Evolutionary conservation across 345 rosid genomes (phyloP).

Genomic region (Acer negundo): DNA sequence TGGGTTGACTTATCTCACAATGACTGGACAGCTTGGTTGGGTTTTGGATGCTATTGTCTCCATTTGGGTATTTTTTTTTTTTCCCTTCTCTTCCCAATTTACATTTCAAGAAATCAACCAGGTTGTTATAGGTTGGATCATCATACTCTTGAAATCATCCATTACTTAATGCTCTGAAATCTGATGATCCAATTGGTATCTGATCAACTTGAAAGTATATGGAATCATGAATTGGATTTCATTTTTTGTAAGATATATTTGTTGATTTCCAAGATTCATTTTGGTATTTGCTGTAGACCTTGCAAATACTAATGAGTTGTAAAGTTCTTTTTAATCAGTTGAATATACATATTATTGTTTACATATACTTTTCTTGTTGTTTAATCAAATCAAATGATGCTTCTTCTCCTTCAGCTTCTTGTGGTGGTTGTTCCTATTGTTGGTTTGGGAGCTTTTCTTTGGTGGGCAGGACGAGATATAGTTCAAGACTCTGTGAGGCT

Average conservation of each 20-base stretch:
- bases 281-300: background rate
- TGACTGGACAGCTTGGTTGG: conserved; percentile 74
- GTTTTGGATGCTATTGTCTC: conserved; percentile 70
- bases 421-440: conserved; percentile 67
- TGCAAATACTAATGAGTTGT: background rate
- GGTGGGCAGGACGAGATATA: conserved; percentile 94
- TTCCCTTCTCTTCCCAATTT: background rate
- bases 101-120: background rate
- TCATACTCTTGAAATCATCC: background rate
- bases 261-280: background rate
- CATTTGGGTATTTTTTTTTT: conserved; percentile 45
- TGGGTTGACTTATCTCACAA: conserved; percentile 62
- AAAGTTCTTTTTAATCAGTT: background rate
- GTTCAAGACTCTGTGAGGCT: conserved; percentile 70
- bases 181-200: background rate
- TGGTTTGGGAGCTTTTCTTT: conserved; percentile 83
- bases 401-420: conserved; percentile 53
- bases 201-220: background rate
- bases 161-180: background rate
- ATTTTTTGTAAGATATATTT: background rate
- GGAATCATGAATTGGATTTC: background rate
- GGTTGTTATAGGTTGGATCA: background rate
- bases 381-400: conserved; percentile 15
- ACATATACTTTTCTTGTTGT: background rate
- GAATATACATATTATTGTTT: background rate